phyloP scores from a whole-genome alignment of 2,329 filamentous ascomycete genomes.

The Beauveria sp. region DNA sequence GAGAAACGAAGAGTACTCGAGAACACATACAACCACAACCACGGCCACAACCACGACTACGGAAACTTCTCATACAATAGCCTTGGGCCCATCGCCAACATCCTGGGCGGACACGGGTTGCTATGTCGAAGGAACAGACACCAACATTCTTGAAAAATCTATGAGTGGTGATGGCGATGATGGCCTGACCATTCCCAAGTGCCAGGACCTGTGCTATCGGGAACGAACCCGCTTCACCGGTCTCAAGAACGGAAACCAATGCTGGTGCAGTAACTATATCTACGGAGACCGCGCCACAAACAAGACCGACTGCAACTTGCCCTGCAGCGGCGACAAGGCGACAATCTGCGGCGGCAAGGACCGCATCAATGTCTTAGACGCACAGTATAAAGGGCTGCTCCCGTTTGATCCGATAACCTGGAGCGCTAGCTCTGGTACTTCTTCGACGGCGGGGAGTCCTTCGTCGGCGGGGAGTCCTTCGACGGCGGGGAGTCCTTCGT shows the following conservation, averaged over 20 bases:
- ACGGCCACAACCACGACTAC: neutral
- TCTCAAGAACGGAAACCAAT: constrained; percentile 15
- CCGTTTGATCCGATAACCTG: neutral
- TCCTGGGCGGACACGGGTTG: constrained; percentile 25
- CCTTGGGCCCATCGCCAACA: constrained; percentile 13
- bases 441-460: neutral
- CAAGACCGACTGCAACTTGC: constrained; percentile 13
- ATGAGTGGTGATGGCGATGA: constrained; percentile 18
- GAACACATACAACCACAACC: constrained; percentile 5
- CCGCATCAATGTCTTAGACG: constrained; percentile 13
- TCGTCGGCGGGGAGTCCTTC: neutral
- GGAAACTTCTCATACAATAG: constrained; percentile 9
- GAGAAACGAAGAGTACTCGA: neutral
- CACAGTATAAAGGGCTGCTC: neutral
- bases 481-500: too few species aligned
- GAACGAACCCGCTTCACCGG: constrained; percentile 1
- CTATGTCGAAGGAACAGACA: constrained; percentile 26
- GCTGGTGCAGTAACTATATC: constrained; percentile 15
- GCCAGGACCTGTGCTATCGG: constrained; percentile 17
- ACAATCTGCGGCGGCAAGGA: constrained; percentile 15
- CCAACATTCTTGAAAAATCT: constrained; percentile 22
- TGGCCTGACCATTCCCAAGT: constrained; percentile 23
- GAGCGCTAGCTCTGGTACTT: neutral
- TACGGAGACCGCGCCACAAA: constrained; percentile 11
- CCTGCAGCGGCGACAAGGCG: constrained; percentile 13